A percentile compares a stretch with the other conserved stretches of the same genome.
Evolutionary conservation across 164 flowering plant species (phyloP).

Genomic region (Echeveria elegans): DNA sequence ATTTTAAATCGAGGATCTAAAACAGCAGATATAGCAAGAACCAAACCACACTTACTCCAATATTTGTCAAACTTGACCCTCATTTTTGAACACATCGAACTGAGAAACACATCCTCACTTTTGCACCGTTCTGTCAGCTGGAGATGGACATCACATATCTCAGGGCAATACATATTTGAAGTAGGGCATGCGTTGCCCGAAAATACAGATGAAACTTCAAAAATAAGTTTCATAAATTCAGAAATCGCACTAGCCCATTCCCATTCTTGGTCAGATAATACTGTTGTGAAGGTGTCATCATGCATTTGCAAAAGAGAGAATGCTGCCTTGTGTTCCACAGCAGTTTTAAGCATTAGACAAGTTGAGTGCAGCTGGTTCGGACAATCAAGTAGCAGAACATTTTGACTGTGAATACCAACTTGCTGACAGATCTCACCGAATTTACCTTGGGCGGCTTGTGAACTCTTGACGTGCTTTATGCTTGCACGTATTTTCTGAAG

Average conservation of each 20-base stretch:
- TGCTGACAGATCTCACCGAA: slow-evolving; percentile 45
- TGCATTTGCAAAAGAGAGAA: slow-evolving; percentile 38
- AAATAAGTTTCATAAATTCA: slow-evolving; percentile 44
- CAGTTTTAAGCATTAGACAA: slow-evolving; percentile 53
- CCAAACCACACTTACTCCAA: slow-evolving; percentile 57
- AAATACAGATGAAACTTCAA: slow-evolving; percentile 39
- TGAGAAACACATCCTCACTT: slow-evolving; percentile 36
- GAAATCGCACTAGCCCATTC: slow-evolving; percentile 37
- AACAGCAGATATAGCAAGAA: slow-evolving; percentile 51
- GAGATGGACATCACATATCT: slow-evolving; percentile 51
- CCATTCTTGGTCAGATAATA: slow-evolving; percentile 56
- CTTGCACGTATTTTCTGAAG: slow-evolving; percentile 50
- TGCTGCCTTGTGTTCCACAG: slow-evolving; percentile 40
- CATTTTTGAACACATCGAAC: slow-evolving; percentile 51
- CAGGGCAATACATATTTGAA: slow-evolving; percentile 54
- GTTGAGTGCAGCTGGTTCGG: slow-evolving; percentile 53
- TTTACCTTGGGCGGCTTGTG: slow-evolving; percentile 39
- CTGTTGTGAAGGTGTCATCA: slow-evolving; percentile 28
- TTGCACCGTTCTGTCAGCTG: slow-evolving; percentile 57
- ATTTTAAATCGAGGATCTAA: slow-evolving; percentile 71
- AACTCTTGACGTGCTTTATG: slow-evolving; percentile 41
- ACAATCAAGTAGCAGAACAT: slow-evolving; percentile 37
- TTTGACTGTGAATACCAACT: slow-evolving; percentile 28
- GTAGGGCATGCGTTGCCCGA: slow-evolving; percentile 36
- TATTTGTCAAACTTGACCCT: slow-evolving; percentile 53